Base-by-base conservation (phyloP, 495 filamentous ascomycete species). In the Staphylotrichum longicolle region DNA sequence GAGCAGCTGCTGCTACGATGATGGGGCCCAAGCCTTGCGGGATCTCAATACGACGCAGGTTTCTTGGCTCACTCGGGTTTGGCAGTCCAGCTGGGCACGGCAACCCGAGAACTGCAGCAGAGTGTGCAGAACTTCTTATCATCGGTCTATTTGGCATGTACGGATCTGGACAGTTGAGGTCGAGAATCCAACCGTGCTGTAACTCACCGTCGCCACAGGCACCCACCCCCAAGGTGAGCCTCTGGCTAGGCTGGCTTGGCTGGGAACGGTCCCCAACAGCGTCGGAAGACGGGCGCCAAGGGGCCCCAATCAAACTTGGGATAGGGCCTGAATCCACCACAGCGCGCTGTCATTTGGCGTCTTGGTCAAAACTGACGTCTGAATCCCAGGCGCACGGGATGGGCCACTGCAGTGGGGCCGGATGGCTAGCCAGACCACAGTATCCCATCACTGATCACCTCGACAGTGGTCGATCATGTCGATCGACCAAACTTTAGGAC, bases 381-480 rank as follows among this genome's bases (percentile, higher is more conserved):
- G 32, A 7, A 48, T 48, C 27, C 27, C 2, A 10, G 7, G 20
- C 20, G 20, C 20, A 32, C 2, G 46, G 4, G 20, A n/a, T 48
- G 45, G 46, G 46, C 1, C 12, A 39, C 6, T 39, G 37, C 37
- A 10, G 6, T 7, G 37, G 46, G 32, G 48, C 48, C 11, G 33
- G 32, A 32, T 30, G 48, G 33, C 12, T 33, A 51, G 48, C 32
- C 30, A 4, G 5, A 8, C 27, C 3, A 11, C 30, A 30, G 35
- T 30, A 32, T 44, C 53, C 53, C 40, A 39, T 2, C 53, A 27
- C 53, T 4, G 40, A 56, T 56, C 53, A 27, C 27, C 40, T 33
- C 53, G 34, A 34, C 53, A 33, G 27, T 30, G 53, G 53, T 40
- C 53, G 53, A 56, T 56, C 53, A 56, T 45, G 53, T 15, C 53